These are phyloP conservation scores for Acanthamoeba quina DNA, from an alignment of 208 protist species.

Conservation along the genomic window DNA sequence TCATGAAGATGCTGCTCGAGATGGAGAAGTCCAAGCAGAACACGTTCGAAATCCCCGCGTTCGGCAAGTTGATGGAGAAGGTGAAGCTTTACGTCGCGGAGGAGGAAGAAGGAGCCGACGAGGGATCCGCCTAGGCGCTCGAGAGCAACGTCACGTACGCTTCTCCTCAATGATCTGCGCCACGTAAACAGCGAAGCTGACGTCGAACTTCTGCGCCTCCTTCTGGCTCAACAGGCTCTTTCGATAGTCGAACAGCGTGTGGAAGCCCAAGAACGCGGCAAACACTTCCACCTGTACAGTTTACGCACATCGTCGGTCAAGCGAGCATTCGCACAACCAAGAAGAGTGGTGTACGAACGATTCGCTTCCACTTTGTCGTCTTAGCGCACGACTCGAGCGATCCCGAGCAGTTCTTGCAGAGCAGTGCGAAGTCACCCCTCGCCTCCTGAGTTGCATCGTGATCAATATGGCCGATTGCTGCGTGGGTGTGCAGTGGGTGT, in stretches of 20 bases:
- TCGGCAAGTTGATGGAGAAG: slow-evolving; percentile 12
- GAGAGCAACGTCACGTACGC: neutral
- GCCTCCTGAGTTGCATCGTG: neutral
- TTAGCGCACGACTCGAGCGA: slow-evolving; percentile 19
- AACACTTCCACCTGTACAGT: slow-evolving; percentile 11
- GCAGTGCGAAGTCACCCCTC: slow-evolving; percentile 5
- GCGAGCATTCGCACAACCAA: too few species aligned
- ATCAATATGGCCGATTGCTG: neutral
- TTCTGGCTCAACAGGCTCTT: slow-evolving; percentile 40
- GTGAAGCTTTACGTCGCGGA: neutral
- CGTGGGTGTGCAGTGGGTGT: too few species aligned
- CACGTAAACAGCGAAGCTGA: neutral
- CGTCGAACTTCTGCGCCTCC: slow-evolving; percentile 24
- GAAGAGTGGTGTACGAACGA: neutral
- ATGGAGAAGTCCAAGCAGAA: slow-evolving; percentile 30
- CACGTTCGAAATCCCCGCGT: neutral
- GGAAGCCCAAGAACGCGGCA: slow-evolving; percentile 1
- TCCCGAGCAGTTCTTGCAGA: slow-evolving; percentile 46
- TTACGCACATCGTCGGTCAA: too few species aligned
- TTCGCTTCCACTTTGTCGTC: slow-evolving; percentile 30
- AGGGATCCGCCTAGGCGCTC: too few species aligned
- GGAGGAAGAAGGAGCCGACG: neutral
- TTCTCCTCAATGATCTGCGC: neutral
- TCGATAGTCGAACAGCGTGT: slow-evolving; percentile 13
- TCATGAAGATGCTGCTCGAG: slow-evolving; percentile 24